phyloP scores from a whole-genome alignment of 2,329 filamentous ascomycete genomes.

The Uncinocarpus reesii region DNA sequence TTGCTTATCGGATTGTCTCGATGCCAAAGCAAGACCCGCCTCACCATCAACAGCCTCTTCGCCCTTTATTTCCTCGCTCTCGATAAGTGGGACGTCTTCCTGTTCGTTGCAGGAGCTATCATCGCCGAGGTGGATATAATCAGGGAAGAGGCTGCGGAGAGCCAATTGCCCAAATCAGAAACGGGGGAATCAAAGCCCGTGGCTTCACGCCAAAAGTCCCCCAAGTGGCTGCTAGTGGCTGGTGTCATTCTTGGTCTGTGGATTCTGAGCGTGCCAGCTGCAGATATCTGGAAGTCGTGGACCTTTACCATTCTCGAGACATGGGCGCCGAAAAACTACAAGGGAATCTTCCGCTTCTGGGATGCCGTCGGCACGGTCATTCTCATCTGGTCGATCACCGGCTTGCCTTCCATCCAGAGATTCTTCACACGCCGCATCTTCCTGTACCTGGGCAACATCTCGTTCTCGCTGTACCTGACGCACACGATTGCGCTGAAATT shows the following conservation, averaged over 20 bases:
- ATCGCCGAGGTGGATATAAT: slow-evolving; percentile 38
- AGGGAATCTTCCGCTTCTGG: slow-evolving; percentile 37
- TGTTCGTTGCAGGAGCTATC: slow-evolving; percentile 35
- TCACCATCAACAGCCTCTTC: slow-evolving; percentile 27
- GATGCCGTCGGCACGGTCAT: slow-evolving; percentile 27
- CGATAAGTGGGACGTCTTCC: slow-evolving; percentile 38
- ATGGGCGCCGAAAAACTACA: slow-evolving; percentile 33
- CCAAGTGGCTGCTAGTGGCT: slow-evolving; percentile 25
- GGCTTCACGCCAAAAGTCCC: background rate
- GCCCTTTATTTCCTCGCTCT: slow-evolving; percentile 35
- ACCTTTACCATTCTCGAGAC: slow-evolving; percentile 33
- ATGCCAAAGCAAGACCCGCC: slow-evolving; percentile 27
- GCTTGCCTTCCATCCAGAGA: slow-evolving; percentile 32
- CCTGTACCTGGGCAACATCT: slow-evolving; percentile 40
- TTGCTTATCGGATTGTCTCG: slow-evolving; percentile 31
- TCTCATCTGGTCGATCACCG: slow-evolving; percentile 36
- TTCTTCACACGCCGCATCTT: slow-evolving; percentile 34
- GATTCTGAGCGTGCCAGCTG: slow-evolving; percentile 35
- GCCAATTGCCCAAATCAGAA: slow-evolving; percentile 12
- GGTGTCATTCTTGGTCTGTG: slow-evolving; percentile 34
- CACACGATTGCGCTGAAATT: slow-evolving; percentile 33
- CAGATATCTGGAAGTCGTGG: slow-evolving; percentile 33
- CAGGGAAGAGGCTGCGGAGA: slow-evolving; percentile 25
- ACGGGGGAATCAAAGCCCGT: slow-evolving; percentile 5
- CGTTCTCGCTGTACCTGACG: slow-evolving; percentile 40